Evolutionary conservation across 2,329 filamentous ascomycete species (phyloP).

Genomic region (Annulohypoxylon truncatum): DNA sequence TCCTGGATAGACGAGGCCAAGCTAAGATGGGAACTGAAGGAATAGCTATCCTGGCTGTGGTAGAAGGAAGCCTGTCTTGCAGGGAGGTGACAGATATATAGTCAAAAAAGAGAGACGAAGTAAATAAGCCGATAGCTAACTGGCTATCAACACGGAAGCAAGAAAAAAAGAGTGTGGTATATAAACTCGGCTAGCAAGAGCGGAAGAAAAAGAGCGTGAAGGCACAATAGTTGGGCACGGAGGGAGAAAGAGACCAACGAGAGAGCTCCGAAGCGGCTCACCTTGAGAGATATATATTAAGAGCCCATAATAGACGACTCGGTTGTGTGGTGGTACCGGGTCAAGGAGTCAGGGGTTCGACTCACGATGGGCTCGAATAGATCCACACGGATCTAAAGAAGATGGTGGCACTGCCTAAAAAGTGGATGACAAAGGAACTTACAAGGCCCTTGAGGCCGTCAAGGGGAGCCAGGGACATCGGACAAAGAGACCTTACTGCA

Average conservation of each 20-base stretch:
- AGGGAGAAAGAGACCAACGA: slow-evolving; percentile 32
- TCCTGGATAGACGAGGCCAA: slow-evolving; percentile 21
- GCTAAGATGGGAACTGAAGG: slow-evolving; percentile 19
- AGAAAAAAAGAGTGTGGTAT: slow-evolving; percentile 44
- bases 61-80: slow-evolving; percentile 45
- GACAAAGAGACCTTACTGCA: slow-evolving; percentile 22
- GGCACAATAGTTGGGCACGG: slow-evolving; percentile 41
- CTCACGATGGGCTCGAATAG: slow-evolving; percentile 26
- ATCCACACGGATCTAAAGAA: slow-evolving; percentile 34
- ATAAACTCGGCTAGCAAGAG: slow-evolving; percentile 46
- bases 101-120: slow-evolving; percentile 43
- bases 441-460: slow-evolving; percentile 10
- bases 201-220: slow-evolving; percentile 41
- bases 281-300: slow-evolving; percentile 47
- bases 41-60: slow-evolving; percentile 33
- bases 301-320: slow-evolving; percentile 28
- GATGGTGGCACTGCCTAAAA: slow-evolving; percentile 35
- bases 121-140: slow-evolving; percentile 26
- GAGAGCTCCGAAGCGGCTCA: slow-evolving; percentile 34
- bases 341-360: slow-evolving; percentile 21
- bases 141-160: slow-evolving; percentile 33
- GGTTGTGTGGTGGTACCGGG: slow-evolving; percentile 22
- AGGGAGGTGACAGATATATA: slow-evolving; percentile 42
- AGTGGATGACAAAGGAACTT: slow-evolving; percentile 30
- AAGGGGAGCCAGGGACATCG: slow-evolving; percentile 28